A percentile compares a stretch with the other conserved stretches of the same genome.
Conservation (phyloP, 345 rosid genomes). For the Arabidopsis suecica region DNA sequence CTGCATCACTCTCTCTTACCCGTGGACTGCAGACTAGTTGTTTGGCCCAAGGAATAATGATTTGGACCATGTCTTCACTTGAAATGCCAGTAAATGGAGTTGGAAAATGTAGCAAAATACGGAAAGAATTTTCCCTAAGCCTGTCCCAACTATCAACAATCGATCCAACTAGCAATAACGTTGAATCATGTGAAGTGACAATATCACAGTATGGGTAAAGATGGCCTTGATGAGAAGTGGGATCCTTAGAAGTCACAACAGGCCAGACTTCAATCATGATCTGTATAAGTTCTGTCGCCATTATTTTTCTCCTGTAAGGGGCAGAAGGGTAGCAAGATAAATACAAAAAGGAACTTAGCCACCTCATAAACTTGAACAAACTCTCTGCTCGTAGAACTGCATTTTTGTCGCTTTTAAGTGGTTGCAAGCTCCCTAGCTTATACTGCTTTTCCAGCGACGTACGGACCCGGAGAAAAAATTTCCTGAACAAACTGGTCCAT, state of each 20-base stretch:
- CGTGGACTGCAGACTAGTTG: conserved; percentile 91
- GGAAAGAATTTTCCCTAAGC: conserved; percentile 87
- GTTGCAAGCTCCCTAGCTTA: conserved; percentile 77
- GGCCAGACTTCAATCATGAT: conserved; percentile 90
- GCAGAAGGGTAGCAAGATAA: conserved; percentile 96
- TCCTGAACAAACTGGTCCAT: conserved; percentile 92
- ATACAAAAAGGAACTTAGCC: conserved; percentile 84
- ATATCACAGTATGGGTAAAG: conserved; percentile 70
- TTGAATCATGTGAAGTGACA: conserved; percentile 73
- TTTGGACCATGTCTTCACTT: conserved; percentile 68
- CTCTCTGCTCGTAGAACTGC: conserved; percentile 61
- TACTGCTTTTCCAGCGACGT: conserved; percentile 90
- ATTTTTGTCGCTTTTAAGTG: conserved; percentile 52
- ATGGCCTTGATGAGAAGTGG: conserved; percentile 53
- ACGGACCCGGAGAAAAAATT: conserved; percentile 86
- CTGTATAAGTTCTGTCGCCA: conserved; percentile 89
- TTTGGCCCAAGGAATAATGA: conserved; percentile 80
- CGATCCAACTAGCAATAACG: conserved; percentile 82
- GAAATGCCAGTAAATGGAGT: conserved; percentile 93
- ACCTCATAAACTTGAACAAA: conserved; percentile 83
- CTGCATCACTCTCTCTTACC: conserved; percentile 99
- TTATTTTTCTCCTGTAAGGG: conserved; percentile 91
- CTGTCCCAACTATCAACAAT: conserved; percentile 98
- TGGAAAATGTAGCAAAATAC: conserved; percentile 83
- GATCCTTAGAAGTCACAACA: conserved; percentile 56